Evolutionary conservation across 164 flowering plant genomes (phyloP).

Genomic region (Nymphaea colorata): DNA sequence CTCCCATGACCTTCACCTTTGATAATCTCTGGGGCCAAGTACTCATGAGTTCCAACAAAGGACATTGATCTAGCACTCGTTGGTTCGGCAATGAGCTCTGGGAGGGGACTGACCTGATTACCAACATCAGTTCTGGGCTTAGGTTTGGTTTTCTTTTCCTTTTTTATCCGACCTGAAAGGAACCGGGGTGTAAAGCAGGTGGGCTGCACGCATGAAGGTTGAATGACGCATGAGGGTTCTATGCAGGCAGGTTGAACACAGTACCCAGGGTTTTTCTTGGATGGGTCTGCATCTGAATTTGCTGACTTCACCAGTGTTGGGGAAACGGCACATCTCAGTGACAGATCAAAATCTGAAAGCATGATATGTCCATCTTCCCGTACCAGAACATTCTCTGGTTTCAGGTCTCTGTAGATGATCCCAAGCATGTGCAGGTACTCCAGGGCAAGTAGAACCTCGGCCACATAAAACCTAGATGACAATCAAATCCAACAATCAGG

Average conservation of each 20-base stretch:
- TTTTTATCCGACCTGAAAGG: conserved; percentile 43
- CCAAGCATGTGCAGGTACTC: conserved; percentile 98
- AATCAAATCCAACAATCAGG: neutral
- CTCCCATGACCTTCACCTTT: conserved; percentile 95
- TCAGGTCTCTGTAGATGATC: conserved; percentile 84
- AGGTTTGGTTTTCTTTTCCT: conserved; percentile 24
- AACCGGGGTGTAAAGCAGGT: conserved; percentile 69
- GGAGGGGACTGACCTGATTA: conserved; percentile 50
- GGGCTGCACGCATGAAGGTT: conserved; percentile 68
- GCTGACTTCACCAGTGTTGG: conserved; percentile 67
- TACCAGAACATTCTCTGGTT: conserved; percentile 27
- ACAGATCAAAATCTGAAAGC: conserved; percentile 96
- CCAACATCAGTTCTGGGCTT: conserved; percentile 22
- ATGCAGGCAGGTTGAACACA: conserved; percentile 65
- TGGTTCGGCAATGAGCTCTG: conserved; percentile 88
- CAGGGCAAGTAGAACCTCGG: conserved; percentile 89
- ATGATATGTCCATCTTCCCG: conserved; percentile 87
- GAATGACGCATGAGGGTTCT: conserved; percentile 52
- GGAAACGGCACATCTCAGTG: conserved; percentile 61
- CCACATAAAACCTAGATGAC: conserved; percentile 69
- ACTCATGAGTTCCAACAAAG: conserved; percentile 91
- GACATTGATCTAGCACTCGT: conserved; percentile 89
- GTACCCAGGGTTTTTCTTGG: conserved; percentile 44
- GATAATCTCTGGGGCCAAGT: conserved; percentile 85
- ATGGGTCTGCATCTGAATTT: conserved; percentile 20